A percentile compares a stretch with the other conserved stretches of the same genome.
These are phyloP conservation scores for Candida albicans DNA, from an alignment of 1,139 yeast species.

Conservation along the genomic window DNA sequence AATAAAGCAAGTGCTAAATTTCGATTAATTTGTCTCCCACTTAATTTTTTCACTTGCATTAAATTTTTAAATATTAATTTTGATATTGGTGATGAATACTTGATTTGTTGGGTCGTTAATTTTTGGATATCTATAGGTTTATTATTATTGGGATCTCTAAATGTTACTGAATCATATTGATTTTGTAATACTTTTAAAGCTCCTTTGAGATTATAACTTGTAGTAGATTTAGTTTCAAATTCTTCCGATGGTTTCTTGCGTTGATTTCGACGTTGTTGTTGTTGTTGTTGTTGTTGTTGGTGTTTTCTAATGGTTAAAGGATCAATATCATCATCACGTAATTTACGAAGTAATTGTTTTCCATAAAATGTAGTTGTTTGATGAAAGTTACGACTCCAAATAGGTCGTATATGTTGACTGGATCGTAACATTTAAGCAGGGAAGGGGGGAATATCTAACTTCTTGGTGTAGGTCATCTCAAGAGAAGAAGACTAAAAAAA, in stretches of 20 bases:
- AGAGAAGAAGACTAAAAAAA: background rate
- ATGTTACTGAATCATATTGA: conserved; percentile 19
- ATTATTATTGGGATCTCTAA: conserved; percentile 17
- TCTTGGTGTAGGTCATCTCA: background rate
- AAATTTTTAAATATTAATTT: conserved; percentile 32
- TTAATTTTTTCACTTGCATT: conserved; percentile 23
- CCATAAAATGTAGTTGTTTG: background rate
- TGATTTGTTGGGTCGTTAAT: conserved; percentile 24
- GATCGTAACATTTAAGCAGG: background rate
- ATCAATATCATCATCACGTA: background rate
- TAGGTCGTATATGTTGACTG: background rate
- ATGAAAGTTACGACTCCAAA: background rate
- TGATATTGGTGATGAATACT: conserved; percentile 19
- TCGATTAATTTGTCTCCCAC: conserved; percentile 36
- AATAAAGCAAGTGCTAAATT: conserved; percentile 50
- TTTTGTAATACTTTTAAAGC: background rate
- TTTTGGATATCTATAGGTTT: conserved; percentile 14
- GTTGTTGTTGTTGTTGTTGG: background rate
- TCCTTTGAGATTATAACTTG: background rate
- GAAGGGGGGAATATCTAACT: background rate
- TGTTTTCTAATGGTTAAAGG: background rate
- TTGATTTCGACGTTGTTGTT: background rate
- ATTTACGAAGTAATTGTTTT: background rate
- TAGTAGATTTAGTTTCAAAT: background rate
- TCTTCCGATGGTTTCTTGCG: background rate